These are phyloP conservation scores for Fomitiporia mediterranea DNA, from an alignment of 1,284 basidiomycete genomes.

Conservation along the genomic window DNA sequence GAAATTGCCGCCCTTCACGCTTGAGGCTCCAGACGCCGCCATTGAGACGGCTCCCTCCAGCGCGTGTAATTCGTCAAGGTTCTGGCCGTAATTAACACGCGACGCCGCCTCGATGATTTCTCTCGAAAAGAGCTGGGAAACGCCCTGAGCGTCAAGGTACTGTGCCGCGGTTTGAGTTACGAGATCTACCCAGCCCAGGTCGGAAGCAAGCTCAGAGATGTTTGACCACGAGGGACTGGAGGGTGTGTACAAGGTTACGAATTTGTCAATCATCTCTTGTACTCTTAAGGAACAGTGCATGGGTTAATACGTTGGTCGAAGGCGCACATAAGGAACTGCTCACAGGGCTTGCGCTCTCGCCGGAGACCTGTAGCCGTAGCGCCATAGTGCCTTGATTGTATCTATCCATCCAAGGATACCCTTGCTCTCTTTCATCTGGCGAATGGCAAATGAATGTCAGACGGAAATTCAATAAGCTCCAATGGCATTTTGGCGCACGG, in stretches of 20 bases:
- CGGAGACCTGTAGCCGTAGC: slow-evolving; percentile 78
- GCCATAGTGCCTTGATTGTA: slow-evolving; percentile 65
- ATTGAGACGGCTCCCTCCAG: slow-evolving; percentile 74
- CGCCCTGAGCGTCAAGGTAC: slow-evolving; percentile 54
- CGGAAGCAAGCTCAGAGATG: slow-evolving; percentile 49
- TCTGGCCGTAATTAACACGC: slow-evolving; percentile 84
- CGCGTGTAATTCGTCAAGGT: slow-evolving; percentile 74
- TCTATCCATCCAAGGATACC: slow-evolving; percentile 60
- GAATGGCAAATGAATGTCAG: slow-evolving; percentile 11
- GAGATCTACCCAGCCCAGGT: slow-evolving; percentile 51
- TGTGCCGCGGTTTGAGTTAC: slow-evolving; percentile 52
- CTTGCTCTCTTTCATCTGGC: slow-evolving; percentile 45
- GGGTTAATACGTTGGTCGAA: neutral
- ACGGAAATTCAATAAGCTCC: slow-evolving; percentile 24
- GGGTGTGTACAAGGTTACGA: slow-evolving; percentile 55
- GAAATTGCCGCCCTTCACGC: slow-evolving; percentile 80
- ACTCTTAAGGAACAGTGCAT: slow-evolving; percentile 42
- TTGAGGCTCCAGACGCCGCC: slow-evolving; percentile 65
- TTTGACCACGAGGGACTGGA: slow-evolving; percentile 63
- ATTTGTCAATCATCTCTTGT: slow-evolving; percentile 47
- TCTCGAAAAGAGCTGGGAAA: slow-evolving; percentile 56
- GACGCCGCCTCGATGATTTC: slow-evolving; percentile 85
- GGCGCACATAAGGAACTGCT: slow-evolving; percentile 25
- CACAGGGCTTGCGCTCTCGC: slow-evolving; percentile 55
- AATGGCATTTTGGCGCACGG: slow-evolving; percentile 37